Base-by-base conservation (phyloP, 1,139 yeast genomes). In the Diutina rugosa region DNA sequence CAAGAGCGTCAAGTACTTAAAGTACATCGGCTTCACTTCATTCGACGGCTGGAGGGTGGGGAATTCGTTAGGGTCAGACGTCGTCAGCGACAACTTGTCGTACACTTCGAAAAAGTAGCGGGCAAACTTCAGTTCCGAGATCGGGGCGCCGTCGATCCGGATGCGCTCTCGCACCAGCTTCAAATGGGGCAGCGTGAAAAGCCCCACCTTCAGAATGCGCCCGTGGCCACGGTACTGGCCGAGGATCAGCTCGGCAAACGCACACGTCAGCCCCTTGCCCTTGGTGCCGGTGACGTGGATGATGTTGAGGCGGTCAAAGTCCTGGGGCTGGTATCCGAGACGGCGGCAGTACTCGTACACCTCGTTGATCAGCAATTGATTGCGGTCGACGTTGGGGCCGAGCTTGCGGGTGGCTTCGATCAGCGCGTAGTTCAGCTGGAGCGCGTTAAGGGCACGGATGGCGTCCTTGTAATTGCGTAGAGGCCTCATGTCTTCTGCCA, bases 221-320 rank as follows among this genome's bases (percentile, higher is more conserved):
- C 64, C 57, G 21, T n/a, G 18, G 4, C 56, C 56, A 29, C 56
- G 57, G 65, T 88, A 90, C 65, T 89, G 90, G 16, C 72, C 67
- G 59, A 95, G 71, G 54, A 93, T 90, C 3, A 95, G 84, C 64
- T 89, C 90, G 2, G 91, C 82, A 67, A 95, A 95, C 0, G 99
- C 97, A 72, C 97, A 93, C 0, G 98, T 91, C 0, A 97, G 90
- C 1, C 99, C 99, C 71, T 95, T 95, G 12, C 99, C 99, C 69
- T 95, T 95, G 1, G 99, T 95, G 30, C 99, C 99, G 0, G 99
- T 91, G 45, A 95, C 87, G 66, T 95, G 99, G 55, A 95, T 79
- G 4, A 90, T 79, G 63, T 91, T 90, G 64, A 95, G 71, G 58
- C 71, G 77, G 69, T 90, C 82, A 65, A 89, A 84, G 60, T 87